These are phyloP conservation scores for Clonostachys byssicola DNA, from an alignment of 2,329 filamentous ascomycete species.

Conservation along the genomic window DNA sequence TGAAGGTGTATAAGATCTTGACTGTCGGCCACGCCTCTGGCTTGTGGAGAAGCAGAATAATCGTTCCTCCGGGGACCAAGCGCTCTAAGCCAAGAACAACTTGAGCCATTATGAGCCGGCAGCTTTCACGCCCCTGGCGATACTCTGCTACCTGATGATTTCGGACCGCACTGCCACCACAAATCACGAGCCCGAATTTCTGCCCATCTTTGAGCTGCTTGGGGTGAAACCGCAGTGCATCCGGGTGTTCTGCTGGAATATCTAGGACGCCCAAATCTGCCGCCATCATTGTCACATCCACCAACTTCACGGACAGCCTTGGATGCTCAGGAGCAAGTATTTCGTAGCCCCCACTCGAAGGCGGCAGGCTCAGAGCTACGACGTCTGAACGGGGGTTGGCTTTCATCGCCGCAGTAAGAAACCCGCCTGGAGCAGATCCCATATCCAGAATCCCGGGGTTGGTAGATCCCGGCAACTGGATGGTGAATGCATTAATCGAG, in stretches of 20 bases:
- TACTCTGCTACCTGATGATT: constrained; percentile 25
- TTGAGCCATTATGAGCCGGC: constrained; percentile 28
- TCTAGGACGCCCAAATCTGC: constrained; percentile 30
- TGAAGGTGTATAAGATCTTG: constrained; percentile 29
- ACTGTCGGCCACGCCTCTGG: constrained; percentile 33
- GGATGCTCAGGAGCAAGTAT: constrained; percentile 15
- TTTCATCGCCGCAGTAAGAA: constrained; percentile 28
- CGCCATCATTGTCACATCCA: constrained; percentile 49
- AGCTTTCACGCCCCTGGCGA: constrained; percentile 25
- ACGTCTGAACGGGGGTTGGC: constrained; percentile 23
- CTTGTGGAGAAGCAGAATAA: constrained; percentile 47
- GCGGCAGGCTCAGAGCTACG: constrained; percentile 34
- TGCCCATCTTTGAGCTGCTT: no score
- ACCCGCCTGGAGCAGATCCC: constrained; percentile 53
- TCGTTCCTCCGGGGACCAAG: constrained; percentile 38
- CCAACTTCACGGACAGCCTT: constrained; percentile 5
- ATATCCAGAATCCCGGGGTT: constrained; percentile 40
- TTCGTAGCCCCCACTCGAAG: constrained; percentile 30
- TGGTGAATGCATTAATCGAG: constrained; percentile 20
- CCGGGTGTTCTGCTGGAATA: constrained; percentile 22
- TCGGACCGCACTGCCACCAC: constrained; percentile 40
- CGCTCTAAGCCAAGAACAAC: constrained; percentile 40
- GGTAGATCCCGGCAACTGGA: constrained; percentile 3
- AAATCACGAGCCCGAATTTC: constrained; percentile 37
- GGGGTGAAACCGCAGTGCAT: constrained; percentile 15